Conservation (phyloP, 164 flowering plant genomes). For the Stephania cephalantha region DNA sequence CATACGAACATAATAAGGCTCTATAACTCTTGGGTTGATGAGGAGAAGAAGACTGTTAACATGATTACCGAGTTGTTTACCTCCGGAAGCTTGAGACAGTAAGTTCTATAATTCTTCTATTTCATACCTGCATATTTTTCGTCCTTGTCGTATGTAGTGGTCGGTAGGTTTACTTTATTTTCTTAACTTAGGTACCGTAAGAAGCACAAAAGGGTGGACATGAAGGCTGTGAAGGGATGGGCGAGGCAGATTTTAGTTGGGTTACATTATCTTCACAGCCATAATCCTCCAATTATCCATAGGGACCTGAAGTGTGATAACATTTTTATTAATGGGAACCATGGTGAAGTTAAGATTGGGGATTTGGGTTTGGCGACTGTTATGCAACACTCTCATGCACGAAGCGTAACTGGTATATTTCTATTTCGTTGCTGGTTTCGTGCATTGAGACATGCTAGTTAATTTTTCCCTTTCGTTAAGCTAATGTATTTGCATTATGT, state of each 20-base stretch:
- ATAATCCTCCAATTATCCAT: slow-evolving; percentile 55
- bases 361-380: slow-evolving; percentile 64
- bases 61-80: slow-evolving; percentile 68
- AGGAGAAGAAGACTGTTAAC: slow-evolving; percentile 49
- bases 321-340: slow-evolving; percentile 59
- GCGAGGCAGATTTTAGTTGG: slow-evolving; percentile 60
- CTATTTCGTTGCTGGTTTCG: neutral
- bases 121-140: neutral
- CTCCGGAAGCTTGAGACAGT: slow-evolving; percentile 73
- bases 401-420: slow-evolving; percentile 44
- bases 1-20: slow-evolving; percentile 54
- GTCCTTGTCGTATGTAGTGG: neutral
- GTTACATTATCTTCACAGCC: slow-evolving; percentile 53
- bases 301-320: slow-evolving; percentile 71
- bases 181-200: slow-evolving; percentile 39
- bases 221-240: slow-evolving; percentile 66
- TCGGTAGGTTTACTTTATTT: slow-evolving; percentile 7
- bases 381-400: slow-evolving; percentile 47
- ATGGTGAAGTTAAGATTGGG: slow-evolving; percentile 66
- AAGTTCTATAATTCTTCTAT: slow-evolving; percentile 17
- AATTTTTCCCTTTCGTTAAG: neutral
- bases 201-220: slow-evolving; percentile 53
- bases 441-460: neutral
- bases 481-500: neutral
- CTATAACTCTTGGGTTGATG: slow-evolving; percentile 65